These are phyloP conservation scores for Aeschynomene evenia DNA, from an alignment of 306 rosid genomes.

Conservation along the genomic window DNA sequence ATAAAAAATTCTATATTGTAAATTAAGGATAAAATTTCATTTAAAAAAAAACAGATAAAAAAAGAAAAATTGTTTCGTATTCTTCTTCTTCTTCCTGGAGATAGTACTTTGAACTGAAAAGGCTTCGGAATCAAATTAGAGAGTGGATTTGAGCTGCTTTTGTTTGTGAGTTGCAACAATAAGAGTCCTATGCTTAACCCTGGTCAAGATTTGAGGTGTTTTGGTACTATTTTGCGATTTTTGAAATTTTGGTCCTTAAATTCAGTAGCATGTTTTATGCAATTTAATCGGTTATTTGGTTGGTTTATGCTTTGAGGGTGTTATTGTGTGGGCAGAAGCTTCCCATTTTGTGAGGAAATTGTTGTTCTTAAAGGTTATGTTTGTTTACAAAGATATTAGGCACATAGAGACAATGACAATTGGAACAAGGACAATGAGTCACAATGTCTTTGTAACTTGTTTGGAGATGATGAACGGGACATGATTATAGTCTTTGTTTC, in stretches of 20 bases:
- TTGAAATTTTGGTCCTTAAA: neutral
- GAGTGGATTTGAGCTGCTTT: neutral
- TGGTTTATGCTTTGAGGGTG: conserved; percentile 15
- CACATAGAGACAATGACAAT: too few species aligned
- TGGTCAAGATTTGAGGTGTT: neutral
- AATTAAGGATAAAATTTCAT: neutral
- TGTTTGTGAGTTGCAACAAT: neutral
- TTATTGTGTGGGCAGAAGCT: conserved; percentile 1
- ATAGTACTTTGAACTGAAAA: neutral
- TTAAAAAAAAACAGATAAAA: neutral
- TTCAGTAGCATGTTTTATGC: neutral
- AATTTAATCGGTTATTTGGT: neutral
- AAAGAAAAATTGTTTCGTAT: neutral
- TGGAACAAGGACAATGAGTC: too few species aligned
- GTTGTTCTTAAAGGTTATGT: neutral
- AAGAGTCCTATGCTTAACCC: neutral
- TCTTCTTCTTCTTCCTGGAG: conserved; percentile 4
- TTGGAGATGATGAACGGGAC: too few species aligned
- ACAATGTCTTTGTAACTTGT: too few species aligned
- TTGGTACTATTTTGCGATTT: neutral
- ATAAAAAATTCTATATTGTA: neutral
- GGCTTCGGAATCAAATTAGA: neutral
- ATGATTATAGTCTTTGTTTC: too few species aligned
- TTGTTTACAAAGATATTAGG: too few species aligned
- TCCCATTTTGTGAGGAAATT: neutral